These are phyloP conservation scores for Apiosordaria backusii DNA, from an alignment of 495 filamentous ascomycete genomes.

Conservation along the genomic window DNA sequence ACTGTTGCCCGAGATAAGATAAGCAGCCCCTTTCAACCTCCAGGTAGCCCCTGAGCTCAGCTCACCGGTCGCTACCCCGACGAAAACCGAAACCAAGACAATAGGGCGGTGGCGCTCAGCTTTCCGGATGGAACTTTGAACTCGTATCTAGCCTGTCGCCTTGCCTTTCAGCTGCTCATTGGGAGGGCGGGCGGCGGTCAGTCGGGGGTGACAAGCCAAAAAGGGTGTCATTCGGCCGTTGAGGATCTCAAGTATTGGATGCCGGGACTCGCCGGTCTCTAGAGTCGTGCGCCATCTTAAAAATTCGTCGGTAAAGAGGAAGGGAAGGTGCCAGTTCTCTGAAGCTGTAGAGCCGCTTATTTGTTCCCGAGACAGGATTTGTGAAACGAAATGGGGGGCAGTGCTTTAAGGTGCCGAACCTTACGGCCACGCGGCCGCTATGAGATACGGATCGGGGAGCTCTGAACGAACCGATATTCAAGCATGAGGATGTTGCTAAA, in stretches of 20 bases:
- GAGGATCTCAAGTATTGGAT: background rate
- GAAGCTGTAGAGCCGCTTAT: background rate
- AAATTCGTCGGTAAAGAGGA: background rate
- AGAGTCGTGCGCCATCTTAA: background rate
- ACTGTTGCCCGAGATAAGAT: background rate
- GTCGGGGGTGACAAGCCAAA: background rate
- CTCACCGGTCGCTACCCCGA: background rate
- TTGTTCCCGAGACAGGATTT: background rate
- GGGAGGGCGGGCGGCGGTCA: background rate
- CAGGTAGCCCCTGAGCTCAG: background rate
- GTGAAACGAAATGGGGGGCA: background rate
- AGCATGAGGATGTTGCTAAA: background rate
- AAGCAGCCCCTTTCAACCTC: background rate
- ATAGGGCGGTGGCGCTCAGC: background rate
- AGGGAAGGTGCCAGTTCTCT: background rate
- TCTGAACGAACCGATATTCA: background rate
- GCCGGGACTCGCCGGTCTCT: background rate
- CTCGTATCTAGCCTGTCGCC: background rate
- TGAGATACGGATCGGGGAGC: background rate
- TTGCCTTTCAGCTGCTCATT: background rate
- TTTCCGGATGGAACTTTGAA: background rate
- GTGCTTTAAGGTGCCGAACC: background rate
- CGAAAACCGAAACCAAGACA: background rate
- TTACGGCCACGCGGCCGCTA: background rate
- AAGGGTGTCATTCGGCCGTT: background rate